phyloP scores from a whole-genome alignment of 305 asterid genomes.

The Caryopteris hybrid region DNA sequence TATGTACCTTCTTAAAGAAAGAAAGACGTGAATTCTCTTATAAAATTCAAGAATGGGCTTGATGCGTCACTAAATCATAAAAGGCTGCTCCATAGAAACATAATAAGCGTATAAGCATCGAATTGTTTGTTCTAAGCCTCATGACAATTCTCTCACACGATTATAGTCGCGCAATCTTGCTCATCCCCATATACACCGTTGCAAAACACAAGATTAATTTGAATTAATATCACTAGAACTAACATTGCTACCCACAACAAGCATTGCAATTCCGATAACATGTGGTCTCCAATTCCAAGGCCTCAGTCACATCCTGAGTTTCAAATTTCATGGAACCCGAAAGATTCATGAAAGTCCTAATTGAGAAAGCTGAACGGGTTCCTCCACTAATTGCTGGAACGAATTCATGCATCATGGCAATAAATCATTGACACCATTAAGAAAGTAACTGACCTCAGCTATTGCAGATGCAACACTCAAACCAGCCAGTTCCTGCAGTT shows the following conservation, averaged over 20 bases:
- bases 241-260: no score
- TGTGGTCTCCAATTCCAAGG: neutral
- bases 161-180: no score
- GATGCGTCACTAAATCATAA: neutral
- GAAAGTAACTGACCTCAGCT: conserved; percentile 39
- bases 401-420: neutral
- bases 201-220: neutral
- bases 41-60: neutral
- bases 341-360: neutral
- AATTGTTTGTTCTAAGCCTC: neutral
- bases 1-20: no score
- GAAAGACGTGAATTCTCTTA: no score
- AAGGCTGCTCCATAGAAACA: no score
- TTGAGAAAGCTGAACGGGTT: neutral
- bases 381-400: neutral
- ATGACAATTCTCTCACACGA: neutral
- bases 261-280: no score
- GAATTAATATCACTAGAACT: neutral
- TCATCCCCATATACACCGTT: no score
- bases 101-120: no score
- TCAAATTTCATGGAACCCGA: neutral
- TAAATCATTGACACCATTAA: neutral
- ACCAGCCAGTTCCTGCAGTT: conserved; percentile 68
- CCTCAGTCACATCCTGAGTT: neutral
- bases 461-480: conserved; percentile 71